Conservation (phyloP, 139 green algal genomes). For the Chlorella sp. region DNA sequence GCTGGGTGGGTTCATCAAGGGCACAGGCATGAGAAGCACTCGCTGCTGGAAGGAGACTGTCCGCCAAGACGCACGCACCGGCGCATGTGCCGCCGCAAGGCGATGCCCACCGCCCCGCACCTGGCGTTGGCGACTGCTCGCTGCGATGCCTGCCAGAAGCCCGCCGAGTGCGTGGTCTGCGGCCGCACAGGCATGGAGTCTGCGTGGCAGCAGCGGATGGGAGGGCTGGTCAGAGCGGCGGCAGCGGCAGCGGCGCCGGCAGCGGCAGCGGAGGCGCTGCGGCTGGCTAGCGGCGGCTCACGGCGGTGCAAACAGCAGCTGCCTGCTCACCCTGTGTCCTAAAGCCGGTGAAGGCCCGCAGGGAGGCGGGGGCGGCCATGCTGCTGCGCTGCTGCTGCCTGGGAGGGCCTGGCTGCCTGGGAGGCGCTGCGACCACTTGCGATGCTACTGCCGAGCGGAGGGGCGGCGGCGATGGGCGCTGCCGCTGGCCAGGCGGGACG, state of each 20-base stretch:
- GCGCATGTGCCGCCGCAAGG: no score
- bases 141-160: conserved; percentile 45
- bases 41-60: no score
- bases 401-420: no score
- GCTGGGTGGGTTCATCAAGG: no score
- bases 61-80: no score
- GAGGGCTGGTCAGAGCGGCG: background rate
- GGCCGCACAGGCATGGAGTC: conserved; percentile 30
- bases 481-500: no score
- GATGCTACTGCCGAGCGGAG: background rate
- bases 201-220: background rate
- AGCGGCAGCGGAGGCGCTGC: background rate
- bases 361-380: background rate
- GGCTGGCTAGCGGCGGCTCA: background rate
- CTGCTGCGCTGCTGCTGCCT: background rate
- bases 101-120: background rate
- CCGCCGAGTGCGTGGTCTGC: conserved; percentile 35
- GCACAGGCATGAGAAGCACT: no score
- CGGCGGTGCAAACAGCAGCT: no score
- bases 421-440: background rate
- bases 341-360: conserved; percentile 28
- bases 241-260: background rate
- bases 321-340: background rate
- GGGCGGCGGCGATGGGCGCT: background rate
- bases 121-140: conserved; percentile 22